Percentiles rank a stretch among this genome's conserved stretches.
Conservation (phyloP, 345 rosid genomes). For the Lepidium aucheri region DNA sequence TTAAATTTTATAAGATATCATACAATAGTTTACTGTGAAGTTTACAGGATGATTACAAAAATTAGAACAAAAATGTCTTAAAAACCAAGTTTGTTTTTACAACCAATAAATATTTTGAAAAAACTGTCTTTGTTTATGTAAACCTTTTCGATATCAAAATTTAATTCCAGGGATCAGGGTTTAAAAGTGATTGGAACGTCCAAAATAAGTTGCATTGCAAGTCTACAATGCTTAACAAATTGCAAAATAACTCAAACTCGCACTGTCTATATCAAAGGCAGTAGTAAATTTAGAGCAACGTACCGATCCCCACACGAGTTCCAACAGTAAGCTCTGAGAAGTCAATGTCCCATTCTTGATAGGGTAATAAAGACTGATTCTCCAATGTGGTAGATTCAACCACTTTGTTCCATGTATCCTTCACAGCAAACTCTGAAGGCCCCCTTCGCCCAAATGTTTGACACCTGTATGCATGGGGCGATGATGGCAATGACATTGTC, state of each 20-base stretch:
- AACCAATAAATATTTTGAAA: neutral
- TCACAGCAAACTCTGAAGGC: slow-evolving; percentile 40
- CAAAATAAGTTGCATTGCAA: neutral
- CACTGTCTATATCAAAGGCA: neutral
- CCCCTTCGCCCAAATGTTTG: slow-evolving; percentile 56
- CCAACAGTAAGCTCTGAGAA: slow-evolving; percentile 90
- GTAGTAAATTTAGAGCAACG: slow-evolving; percentile 11
- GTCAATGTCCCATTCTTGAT: slow-evolving; percentile 91
- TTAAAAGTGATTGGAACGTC: neutral
- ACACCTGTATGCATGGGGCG: slow-evolving; percentile 72
- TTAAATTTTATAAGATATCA: neutral
- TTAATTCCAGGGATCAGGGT: neutral
- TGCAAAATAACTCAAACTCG: neutral
- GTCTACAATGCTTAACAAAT: neutral
- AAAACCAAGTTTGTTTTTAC: neutral
- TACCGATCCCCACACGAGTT: slow-evolving; percentile 98
- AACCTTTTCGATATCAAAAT: neutral
- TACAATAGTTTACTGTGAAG: neutral
- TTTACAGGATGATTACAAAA: neutral
- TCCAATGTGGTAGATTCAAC: slow-evolving; percentile 75
- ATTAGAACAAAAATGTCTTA: too few species aligned
- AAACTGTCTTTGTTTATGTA: neutral
- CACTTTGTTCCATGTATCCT: slow-evolving; percentile 78
- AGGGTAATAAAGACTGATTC: slow-evolving; percentile 67
- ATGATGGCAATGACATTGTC: slow-evolving; percentile 91